Evolutionary conservation across 2,329 filamentous ascomycete species (phyloP).

Genomic region (Calonectria multiphialidica): DNA sequence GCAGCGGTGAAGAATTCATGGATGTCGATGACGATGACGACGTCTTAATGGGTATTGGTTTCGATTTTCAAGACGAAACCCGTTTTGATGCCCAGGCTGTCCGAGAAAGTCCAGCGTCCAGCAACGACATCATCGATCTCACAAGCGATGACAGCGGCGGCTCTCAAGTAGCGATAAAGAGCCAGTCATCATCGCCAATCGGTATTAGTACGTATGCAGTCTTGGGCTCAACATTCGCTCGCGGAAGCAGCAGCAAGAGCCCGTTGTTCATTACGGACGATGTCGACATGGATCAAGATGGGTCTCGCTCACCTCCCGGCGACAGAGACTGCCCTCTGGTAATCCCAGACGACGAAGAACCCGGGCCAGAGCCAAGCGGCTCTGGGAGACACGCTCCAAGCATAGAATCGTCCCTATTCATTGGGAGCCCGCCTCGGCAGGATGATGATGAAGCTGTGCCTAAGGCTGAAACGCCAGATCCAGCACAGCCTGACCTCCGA

Average conservation of each 20-base stretch:
- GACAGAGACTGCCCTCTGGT: background rate
- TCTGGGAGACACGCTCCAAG: background rate
- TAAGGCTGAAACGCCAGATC: constrained; percentile 23
- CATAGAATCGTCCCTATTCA: constrained; percentile 27
- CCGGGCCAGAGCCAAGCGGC: background rate
- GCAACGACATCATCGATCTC: constrained; percentile 6
- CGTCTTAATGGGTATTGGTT: background rate
- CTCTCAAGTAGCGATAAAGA: background rate
- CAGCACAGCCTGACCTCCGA: background rate
- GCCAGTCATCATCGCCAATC: background rate
- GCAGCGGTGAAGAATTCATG: background rate
- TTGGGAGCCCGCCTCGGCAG: constrained; percentile 1
- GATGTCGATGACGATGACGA: background rate
- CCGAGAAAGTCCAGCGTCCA: background rate
- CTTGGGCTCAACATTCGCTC: background rate
- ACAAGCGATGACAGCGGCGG: background rate
- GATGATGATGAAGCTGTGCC: background rate
- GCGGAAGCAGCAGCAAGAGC: background rate
- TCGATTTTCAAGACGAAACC: background rate
- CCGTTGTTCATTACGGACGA: background rate
- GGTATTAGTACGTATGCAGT: background rate
- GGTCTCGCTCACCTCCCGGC: background rate
- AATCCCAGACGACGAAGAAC: constrained; percentile 6
- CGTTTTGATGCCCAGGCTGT: background rate
- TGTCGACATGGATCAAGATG: no score